Percentiles rank a stretch among this genome's conserved stretches.
Conservation (phyloP, 148 eudicot genomes). For the Bassia scoparia region DNA sequence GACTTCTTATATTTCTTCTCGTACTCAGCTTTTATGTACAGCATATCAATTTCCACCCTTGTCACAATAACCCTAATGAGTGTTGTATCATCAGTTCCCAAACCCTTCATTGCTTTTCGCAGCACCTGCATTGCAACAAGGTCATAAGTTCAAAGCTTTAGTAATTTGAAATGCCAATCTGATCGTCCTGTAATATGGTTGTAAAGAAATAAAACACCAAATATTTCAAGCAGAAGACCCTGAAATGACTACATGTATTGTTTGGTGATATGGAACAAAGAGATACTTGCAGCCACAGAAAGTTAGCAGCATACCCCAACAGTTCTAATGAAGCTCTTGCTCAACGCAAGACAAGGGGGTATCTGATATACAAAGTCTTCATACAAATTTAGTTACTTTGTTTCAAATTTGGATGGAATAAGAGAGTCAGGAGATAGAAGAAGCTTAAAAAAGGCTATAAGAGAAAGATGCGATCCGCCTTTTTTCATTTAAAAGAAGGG, state of each 20-base stretch:
- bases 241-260: not conserved
- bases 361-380: too few relatives aligned
- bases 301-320: too few relatives aligned
- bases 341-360: too few relatives aligned
- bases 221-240: not conserved
- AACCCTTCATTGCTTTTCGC: constrained; percentile 76
- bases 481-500: too few relatives aligned
- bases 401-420: too few relatives aligned
- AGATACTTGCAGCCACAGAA: too few relatives aligned
- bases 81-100: constrained; percentile 72
- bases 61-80: constrained; percentile 70
- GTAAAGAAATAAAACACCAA: too few relatives aligned
- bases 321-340: too few relatives aligned
- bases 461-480: too few relatives aligned
- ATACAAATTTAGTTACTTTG: too few relatives aligned
- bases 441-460: too few relatives aligned
- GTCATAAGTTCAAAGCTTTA: not conserved
- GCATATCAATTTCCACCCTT: constrained; percentile 79
- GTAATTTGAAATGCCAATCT: not conserved
- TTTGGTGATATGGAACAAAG: not conserved
- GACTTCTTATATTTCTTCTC: constrained; percentile 54
- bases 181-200: not conserved
- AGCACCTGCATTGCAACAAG: constrained; percentile 39
- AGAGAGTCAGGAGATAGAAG: too few relatives aligned
- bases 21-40: constrained; percentile 77